These are phyloP conservation scores for Nematocida homosporus DNA, from an alignment of 371 early-diverging fungal genomes.

Conservation along the genomic window DNA sequence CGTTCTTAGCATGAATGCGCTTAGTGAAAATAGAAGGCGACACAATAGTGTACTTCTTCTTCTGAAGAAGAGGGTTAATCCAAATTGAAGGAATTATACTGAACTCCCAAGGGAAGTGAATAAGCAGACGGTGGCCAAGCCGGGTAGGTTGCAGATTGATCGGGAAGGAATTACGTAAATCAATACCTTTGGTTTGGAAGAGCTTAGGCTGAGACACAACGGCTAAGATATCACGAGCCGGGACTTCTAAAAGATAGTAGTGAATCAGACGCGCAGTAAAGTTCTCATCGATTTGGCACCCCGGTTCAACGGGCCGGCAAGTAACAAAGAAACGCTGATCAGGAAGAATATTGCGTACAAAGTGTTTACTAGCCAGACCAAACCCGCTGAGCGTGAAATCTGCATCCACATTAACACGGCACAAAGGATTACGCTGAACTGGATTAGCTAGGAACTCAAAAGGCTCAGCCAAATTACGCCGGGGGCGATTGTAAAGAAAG, in stretches of 20 bases:
- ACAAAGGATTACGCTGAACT: neutral
- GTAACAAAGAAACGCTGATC: constrained; percentile 32
- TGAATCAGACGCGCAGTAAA: constrained; percentile 5
- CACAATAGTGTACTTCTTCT: neutral
- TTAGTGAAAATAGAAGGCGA: constrained; percentile 17
- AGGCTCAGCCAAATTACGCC: constrained; percentile 7
- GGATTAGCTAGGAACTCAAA: constrained; percentile 15
- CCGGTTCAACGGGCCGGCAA: neutral
- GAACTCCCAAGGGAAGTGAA: constrained; percentile 54
- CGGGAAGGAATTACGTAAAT: constrained; percentile 35
- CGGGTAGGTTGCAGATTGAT: neutral
- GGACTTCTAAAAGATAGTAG: constrained; percentile 26
- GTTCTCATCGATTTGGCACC: neutral
- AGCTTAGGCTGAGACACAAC: neutral
- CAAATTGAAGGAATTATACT: neutral
- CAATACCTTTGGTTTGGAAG: constrained; percentile 9
- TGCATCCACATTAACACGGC: neutral
- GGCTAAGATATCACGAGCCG: neutral
- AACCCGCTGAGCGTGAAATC: constrained; percentile 4
- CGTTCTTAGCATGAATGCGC: neutral
- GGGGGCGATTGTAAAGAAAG: constrained; percentile 41
- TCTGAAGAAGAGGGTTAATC: neutral
- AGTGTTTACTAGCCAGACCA: constrained; percentile 19
- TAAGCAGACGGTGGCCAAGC: neutral
- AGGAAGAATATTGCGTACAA: neutral